Evolutionary conservation across 805 yeast species (phyloP).

Genomic region (Saturnispora kantuleensis): DNA sequence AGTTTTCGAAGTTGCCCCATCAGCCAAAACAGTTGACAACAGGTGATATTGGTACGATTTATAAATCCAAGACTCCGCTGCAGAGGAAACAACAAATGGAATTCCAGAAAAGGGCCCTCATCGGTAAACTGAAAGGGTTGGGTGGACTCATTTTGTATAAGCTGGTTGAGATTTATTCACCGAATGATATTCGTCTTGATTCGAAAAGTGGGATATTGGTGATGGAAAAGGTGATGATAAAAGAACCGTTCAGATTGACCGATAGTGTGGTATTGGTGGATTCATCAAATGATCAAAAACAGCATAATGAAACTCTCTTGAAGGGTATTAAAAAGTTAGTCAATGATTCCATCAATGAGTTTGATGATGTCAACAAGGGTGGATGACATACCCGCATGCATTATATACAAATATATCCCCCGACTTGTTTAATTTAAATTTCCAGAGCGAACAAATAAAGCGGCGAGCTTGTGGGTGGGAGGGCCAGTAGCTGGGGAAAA

Average conservation of each 20-base stretch:
- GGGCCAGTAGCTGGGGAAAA: too few species aligned
- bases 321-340: too few species aligned
- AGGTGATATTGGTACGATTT: constrained; percentile 1
- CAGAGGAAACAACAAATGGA: constrained; percentile 1
- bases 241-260: background rate
- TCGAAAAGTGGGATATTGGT: background rate
- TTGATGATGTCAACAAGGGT: too few species aligned
- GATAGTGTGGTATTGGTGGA: background rate
- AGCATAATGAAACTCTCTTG: too few species aligned
- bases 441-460: too few species aligned
- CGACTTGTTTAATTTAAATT: too few species aligned
- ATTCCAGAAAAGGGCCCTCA: background rate
- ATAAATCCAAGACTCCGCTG: background rate
- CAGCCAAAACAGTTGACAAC: background rate
- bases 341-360: too few species aligned
- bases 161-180: background rate
- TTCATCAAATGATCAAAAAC: too few species aligned
- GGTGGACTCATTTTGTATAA: constrained; percentile 3
- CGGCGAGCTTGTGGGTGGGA: too few species aligned
- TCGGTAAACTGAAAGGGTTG: background rate
- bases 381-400: too few species aligned
- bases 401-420: too few species aligned
- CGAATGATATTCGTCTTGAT: background rate
- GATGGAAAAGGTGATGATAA: background rate
- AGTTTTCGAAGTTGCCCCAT: constrained; percentile 1